Conservation (phyloP, 1,284 basidiomycete genomes). For the Ceratobasidium sp. region DNA sequence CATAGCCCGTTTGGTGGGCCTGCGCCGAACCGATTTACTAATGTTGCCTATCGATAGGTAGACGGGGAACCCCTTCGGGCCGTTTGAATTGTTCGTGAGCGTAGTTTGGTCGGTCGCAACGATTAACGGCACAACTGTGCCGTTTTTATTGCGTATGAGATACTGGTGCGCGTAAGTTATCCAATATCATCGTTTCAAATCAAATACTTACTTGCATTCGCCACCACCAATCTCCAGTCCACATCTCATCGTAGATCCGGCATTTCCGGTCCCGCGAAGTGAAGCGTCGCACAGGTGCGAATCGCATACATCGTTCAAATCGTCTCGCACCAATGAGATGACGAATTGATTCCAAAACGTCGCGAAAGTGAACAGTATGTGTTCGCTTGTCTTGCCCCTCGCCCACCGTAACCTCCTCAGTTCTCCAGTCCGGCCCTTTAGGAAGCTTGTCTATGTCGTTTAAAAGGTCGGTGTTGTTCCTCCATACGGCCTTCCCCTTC, state of each 20-base stretch:
- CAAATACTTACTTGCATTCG: slow-evolving; percentile 1
- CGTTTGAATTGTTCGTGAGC: neutral
- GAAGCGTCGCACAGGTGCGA: slow-evolving; percentile 6
- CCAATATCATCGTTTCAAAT: neutral
- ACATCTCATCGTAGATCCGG: slow-evolving; percentile 16
- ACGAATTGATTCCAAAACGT: neutral
- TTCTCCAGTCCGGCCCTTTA: neutral
- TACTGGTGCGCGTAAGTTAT: neutral
- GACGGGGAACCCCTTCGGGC: neutral
- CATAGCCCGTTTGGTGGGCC: slow-evolving; percentile 23
- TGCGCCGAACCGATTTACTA: slow-evolving; percentile 27
- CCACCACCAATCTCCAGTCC: slow-evolving; percentile 29
- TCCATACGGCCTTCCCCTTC: neutral
- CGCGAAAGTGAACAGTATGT: neutral
- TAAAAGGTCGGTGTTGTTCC: neutral
- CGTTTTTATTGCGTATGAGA: neutral
- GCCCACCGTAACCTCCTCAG: neutral
- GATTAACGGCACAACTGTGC: neutral
- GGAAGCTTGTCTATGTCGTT: neutral
- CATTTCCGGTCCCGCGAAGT: neutral
- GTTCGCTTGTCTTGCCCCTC: neutral
- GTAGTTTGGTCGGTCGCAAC: neutral
- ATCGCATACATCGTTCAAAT: neutral
- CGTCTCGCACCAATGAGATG: neutral
- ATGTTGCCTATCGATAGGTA: slow-evolving; percentile 41